Evolutionary conservation across 495 filamentous ascomycete genomes (phyloP).

Genomic region (Penicillium ucsense): DNA sequence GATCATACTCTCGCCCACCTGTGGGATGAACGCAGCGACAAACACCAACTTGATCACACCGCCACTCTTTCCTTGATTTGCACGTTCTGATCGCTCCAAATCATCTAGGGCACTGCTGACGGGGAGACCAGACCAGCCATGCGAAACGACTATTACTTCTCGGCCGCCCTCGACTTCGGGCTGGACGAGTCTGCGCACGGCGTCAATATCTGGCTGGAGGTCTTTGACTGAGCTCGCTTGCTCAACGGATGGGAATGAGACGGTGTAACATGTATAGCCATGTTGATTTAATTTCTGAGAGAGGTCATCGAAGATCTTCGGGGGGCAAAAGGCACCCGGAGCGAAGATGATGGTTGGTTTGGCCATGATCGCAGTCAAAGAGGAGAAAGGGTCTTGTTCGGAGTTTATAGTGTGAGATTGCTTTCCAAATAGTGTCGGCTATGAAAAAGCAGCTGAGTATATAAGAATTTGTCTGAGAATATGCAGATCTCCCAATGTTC

Average conservation of each 20-base stretch:
- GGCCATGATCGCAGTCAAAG: constrained; percentile 8
- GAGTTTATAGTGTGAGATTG: not conserved
- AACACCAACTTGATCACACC: constrained; percentile 38
- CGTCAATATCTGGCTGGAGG: constrained; percentile 21
- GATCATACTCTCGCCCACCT: constrained; percentile 27
- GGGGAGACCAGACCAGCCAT: constrained; percentile 43
- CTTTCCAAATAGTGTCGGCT: too few species aligned
- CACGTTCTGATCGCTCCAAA: constrained; percentile 28
- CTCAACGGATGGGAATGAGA: constrained; percentile 26
- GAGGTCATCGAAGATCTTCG: constrained; percentile 21
- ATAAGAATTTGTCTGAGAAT: too few species aligned
- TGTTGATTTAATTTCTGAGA: constrained; percentile 11
- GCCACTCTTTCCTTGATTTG: constrained; percentile 21
- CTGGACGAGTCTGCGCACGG: constrained; percentile 18
- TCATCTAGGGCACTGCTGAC: constrained; percentile 39
- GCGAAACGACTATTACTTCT: constrained; percentile 29
- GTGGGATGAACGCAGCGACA: constrained; percentile 32
- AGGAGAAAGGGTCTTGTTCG: not conserved
- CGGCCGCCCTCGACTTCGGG: constrained; percentile 17
- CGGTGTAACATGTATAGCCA: constrained; percentile 15
- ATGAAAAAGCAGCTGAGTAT: too few species aligned
- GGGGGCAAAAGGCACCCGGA: constrained; percentile 29
- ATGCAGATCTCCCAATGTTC: too few species aligned
- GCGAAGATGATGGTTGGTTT: constrained; percentile 27
- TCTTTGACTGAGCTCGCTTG: constrained; percentile 15